Evolutionary conservation across 176 grass and related monocot genomes (phyloP).

Genomic region (Pontederia crassipes): DNA sequence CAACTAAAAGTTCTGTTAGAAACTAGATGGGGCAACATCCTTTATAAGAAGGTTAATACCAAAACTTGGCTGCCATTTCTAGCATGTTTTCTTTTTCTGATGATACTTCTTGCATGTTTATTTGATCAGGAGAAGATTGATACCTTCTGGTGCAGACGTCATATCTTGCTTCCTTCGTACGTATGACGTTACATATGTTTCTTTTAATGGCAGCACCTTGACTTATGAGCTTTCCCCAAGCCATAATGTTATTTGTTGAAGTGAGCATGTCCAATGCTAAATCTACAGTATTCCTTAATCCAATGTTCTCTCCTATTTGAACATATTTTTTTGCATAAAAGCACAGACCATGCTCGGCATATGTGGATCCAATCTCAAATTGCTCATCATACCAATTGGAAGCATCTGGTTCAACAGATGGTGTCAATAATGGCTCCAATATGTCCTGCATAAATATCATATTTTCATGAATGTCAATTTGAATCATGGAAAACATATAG

Average conservation of each 20-base stretch:
- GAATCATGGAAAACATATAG: background rate
- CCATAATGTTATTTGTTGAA: slow-evolving; percentile 38
- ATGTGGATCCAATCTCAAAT: slow-evolving; percentile 76
- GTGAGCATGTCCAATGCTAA: slow-evolving; percentile 46
- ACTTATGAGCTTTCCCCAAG: slow-evolving; percentile 52
- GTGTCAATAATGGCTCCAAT: slow-evolving; percentile 46
- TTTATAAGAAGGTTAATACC: too few species aligned
- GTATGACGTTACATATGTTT: slow-evolving; percentile 17
- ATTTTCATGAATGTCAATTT: slow-evolving; percentile 12
- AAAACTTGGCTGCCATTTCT: too few species aligned
- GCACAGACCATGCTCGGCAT: slow-evolving; percentile 66
- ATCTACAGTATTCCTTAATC: slow-evolving; percentile 26
- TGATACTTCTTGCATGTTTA: background rate
- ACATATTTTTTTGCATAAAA: slow-evolving; percentile 34
- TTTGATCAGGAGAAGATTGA: slow-evolving; percentile 7
- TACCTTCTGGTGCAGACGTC: slow-evolving; percentile 46
- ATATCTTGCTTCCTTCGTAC: slow-evolving; percentile 38
- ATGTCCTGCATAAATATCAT: slow-evolving; percentile 55
- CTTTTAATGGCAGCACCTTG: slow-evolving; percentile 16
- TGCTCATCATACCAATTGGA: slow-evolving; percentile 48
- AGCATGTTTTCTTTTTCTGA: background rate
- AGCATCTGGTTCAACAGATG: slow-evolving; percentile 39
- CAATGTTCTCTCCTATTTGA: slow-evolving; percentile 11
- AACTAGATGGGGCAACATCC: too few species aligned
- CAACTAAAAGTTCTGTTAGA: too few species aligned